Percentiles rank a stretch among this genome's conserved stretches.
These are phyloP conservation scores for Magnaporthiopsis incrustans DNA, from an alignment of 2,329 filamentous ascomycete species.

Conservation along the genomic window DNA sequence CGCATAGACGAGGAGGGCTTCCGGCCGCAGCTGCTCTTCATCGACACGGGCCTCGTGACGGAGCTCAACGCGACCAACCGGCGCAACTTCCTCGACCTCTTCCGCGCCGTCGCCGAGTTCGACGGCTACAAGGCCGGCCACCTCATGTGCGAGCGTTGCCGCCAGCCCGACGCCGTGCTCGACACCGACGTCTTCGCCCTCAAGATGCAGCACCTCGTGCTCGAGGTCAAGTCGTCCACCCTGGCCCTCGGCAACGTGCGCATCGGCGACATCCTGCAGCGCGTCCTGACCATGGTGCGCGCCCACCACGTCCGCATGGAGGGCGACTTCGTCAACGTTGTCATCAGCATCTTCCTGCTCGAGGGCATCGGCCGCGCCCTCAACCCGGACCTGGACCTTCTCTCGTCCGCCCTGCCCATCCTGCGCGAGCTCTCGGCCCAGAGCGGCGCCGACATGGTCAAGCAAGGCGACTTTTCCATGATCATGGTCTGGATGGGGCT, in stretches of 20 bases:
- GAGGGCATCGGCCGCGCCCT: conserved; percentile 88
- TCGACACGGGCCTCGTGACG: conserved; percentile 92
- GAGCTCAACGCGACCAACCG: conserved; percentile 84
- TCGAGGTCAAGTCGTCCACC: conserved; percentile 83
- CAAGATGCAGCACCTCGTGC: conserved; percentile 92
- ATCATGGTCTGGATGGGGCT: conserved; percentile 85
- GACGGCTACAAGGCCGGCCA: conserved; percentile 93
- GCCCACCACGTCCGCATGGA: conserved; percentile 88
- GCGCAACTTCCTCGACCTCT: conserved; percentile 86
- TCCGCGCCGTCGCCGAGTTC: conserved; percentile 92
- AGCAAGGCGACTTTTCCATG: conserved; percentile 73
- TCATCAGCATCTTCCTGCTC: conserved; percentile 85
- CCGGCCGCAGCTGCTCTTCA: conserved; percentile 90
- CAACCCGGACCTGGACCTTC: conserved; percentile 79
- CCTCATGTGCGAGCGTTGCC: conserved; percentile 91
- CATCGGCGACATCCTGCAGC: conserved; percentile 88
- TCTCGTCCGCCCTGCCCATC: conserved; percentile 81
- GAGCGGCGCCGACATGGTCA: conserved; percentile 61
- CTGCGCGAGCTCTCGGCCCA: conserved; percentile 78
- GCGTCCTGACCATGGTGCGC: conserved; percentile 87
- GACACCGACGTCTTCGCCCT: conserved; percentile 86
- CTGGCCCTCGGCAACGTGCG: conserved; percentile 90
- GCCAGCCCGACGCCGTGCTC: conserved; percentile 83
- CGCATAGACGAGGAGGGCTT: conserved; percentile 82
- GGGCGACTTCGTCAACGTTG: conserved; percentile 97